These are phyloP conservation scores for Eustoma russellianum DNA, from an alignment of 257 asterid species.

Conservation along the genomic window DNA sequence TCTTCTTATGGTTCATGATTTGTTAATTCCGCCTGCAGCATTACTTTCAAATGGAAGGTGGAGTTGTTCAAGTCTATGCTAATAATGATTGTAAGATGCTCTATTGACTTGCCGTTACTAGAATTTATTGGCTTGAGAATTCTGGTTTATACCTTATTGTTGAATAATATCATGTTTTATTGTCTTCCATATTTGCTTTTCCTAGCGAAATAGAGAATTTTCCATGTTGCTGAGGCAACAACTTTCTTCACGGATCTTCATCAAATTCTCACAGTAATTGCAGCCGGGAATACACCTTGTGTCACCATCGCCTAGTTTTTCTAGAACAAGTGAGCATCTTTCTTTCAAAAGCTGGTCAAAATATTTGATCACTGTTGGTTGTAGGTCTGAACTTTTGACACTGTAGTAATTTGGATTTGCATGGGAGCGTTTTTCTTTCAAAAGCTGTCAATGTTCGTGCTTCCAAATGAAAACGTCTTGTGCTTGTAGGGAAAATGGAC, in stretches of 20 bases:
- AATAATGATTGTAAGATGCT: slow-evolving; percentile 60
- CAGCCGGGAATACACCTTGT: slow-evolving; percentile 85
- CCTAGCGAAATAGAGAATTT: slow-evolving; percentile 74
- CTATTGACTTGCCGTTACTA: slow-evolving; percentile 3
- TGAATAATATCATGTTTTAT: background rate
- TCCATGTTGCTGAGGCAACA: slow-evolving; percentile 88
- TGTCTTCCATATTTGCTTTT: slow-evolving; percentile 15
- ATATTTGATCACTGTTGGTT: slow-evolving; percentile 10
- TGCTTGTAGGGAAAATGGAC: too few species aligned
- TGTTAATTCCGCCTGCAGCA: slow-evolving; percentile 51
- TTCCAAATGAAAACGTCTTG: too few species aligned
- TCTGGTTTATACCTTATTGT: background rate
- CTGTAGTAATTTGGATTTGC: background rate
- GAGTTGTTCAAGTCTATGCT: slow-evolving; percentile 87
- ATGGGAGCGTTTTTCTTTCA: too few species aligned
- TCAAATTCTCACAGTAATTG: slow-evolving; percentile 88
- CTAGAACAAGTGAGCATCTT: slow-evolving; percentile 64
- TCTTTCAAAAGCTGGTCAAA: slow-evolving; percentile 7
- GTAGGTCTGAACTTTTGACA: slow-evolving; percentile 1
- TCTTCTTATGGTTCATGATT: slow-evolving; percentile 11
- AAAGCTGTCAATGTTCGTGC: too few species aligned
- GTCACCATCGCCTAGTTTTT: slow-evolving; percentile 92
- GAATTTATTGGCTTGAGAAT: background rate
- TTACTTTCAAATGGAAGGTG: slow-evolving; percentile 93
- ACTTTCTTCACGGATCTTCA: slow-evolving; percentile 93